Evolutionary conservation across 495 filamentous ascomycete species (phyloP).

Genomic region (Aspergillus diversus): DNA sequence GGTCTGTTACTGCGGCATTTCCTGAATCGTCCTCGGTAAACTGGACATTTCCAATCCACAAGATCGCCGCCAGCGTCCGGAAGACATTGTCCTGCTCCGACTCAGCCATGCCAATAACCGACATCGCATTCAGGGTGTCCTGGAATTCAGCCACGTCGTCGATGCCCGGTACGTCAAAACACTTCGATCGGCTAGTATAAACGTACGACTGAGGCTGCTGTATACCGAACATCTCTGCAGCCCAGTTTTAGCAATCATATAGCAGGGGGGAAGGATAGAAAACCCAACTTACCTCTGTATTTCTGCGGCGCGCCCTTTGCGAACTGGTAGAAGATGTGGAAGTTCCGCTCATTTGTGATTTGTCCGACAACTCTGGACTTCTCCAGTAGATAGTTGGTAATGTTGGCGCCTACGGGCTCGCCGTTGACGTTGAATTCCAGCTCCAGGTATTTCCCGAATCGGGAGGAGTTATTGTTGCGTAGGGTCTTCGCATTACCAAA

Average conservation of each 20-base stretch:
- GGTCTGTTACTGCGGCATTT: conserved; percentile 83
- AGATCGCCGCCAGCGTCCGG: conserved; percentile 87
- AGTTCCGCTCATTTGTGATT: conserved; percentile 94
- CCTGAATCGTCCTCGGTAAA: conserved; percentile 87
- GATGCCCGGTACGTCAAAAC: conserved; percentile 89
- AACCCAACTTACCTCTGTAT: conserved; percentile 62
- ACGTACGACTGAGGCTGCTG: conserved; percentile 90
- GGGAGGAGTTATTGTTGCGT: conserved; percentile 97
- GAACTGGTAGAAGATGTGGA: conserved; percentile 99
- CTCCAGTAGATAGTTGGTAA: conserved; percentile 97
- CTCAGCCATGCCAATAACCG: conserved; percentile 85
- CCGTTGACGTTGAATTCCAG: conserved; percentile 94
- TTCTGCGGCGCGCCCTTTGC: conserved; percentile 88
- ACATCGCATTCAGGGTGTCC: conserved; percentile 94
- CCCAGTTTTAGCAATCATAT: conserved; percentile 21
- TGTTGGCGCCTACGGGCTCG: conserved; percentile 94
- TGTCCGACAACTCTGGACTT: conserved; percentile 96
- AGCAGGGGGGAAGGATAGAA: background rate
- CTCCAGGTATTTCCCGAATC: conserved; percentile 98
- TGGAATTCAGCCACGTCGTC: conserved; percentile 90
- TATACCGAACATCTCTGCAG: conserved; percentile 72
- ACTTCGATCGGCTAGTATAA: conserved; percentile 95
- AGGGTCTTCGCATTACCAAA: conserved; percentile 99
- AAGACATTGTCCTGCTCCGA: conserved; percentile 95
- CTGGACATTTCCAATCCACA: conserved; percentile 94